These are phyloP conservation scores for Penicillium crustosum DNA, from an alignment of 2,329 filamentous ascomycete species.

Conservation along the genomic window DNA sequence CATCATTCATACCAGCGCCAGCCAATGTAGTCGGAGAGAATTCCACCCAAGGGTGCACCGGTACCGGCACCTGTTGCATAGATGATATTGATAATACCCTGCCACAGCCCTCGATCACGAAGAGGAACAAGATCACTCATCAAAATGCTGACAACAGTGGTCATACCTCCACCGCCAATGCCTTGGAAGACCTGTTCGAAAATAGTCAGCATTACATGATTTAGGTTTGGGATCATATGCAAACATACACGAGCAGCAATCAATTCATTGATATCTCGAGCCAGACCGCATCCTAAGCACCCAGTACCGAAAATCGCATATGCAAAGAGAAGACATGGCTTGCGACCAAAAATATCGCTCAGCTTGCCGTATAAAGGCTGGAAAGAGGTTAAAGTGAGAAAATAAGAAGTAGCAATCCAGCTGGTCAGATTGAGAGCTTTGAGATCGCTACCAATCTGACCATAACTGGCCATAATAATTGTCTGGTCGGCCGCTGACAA, in stretches of 20 bases:
- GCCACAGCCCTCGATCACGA: conserved; percentile 69
- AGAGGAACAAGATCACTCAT: conserved; percentile 70
- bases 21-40: conserved; percentile 70
- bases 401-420: conserved; percentile 72
- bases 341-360: conserved; percentile 60
- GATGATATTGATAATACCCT: conserved; percentile 71
- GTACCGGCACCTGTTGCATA: conserved; percentile 66
- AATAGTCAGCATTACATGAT: conserved; percentile 18
- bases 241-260: conserved; percentile 58
- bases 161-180: conserved; percentile 71
- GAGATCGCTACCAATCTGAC: conserved; percentile 72
- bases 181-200: conserved; percentile 53
- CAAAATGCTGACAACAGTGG: conserved; percentile 66
- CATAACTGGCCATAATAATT: conserved; percentile 74
- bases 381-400: conserved; percentile 71
- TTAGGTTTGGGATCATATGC: conserved; percentile 38
- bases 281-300: conserved; percentile 54
- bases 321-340: conserved; percentile 49
- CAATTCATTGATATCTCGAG: conserved; percentile 63
- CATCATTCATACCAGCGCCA: conserved; percentile 64
- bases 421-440: conserved; percentile 71
- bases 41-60: conserved; percentile 69
- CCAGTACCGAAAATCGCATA: conserved; percentile 55
- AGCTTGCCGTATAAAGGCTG: conserved; percentile 65
- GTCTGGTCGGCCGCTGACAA: conserved; percentile 74